Conservation (phyloP, 768 basidiomycete genomes). For the Tulasnella sp. region DNA sequence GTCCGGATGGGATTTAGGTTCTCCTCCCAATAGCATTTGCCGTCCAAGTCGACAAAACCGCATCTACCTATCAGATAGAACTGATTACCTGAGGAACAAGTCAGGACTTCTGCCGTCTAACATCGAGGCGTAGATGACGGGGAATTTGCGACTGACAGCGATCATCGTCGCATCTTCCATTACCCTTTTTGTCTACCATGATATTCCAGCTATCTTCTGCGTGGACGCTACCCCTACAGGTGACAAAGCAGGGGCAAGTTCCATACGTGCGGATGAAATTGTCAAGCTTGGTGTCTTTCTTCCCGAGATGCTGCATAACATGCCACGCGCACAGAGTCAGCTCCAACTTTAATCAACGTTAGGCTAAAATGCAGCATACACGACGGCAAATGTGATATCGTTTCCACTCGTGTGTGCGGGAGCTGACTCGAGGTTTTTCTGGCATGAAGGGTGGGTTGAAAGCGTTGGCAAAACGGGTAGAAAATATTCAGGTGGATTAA, state of each 20-base stretch:
- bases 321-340: not conserved
- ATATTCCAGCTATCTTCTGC: constrained; percentile 19
- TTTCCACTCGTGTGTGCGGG: constrained; percentile 8
- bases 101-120: too few species aligned
- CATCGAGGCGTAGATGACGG: not conserved
- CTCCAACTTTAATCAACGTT: not conserved
- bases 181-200: not conserved
- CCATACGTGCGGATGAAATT: constrained; percentile 15
- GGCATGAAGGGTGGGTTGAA: not conserved
- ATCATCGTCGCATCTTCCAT: constrained; percentile 17
- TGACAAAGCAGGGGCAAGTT: constrained; percentile 12
- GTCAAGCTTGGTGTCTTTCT: constrained; percentile 5
- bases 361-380: not conserved
- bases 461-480: not conserved
- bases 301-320: not conserved
- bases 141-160: not conserved
- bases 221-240: constrained; percentile 6
- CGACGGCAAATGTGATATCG: constrained; percentile 13
- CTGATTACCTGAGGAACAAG: not conserved
- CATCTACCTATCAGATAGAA: constrained; percentile 7
- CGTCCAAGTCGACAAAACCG: constrained; percentile 11
- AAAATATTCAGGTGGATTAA: not conserved
- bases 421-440: constrained; percentile 3
- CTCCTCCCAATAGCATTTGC: constrained; percentile 16
- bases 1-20: not conserved